These are phyloP conservation scores for Chalciporus piperatus DNA, from an alignment of 768 basidiomycete species.

Conservation along the genomic window DNA sequence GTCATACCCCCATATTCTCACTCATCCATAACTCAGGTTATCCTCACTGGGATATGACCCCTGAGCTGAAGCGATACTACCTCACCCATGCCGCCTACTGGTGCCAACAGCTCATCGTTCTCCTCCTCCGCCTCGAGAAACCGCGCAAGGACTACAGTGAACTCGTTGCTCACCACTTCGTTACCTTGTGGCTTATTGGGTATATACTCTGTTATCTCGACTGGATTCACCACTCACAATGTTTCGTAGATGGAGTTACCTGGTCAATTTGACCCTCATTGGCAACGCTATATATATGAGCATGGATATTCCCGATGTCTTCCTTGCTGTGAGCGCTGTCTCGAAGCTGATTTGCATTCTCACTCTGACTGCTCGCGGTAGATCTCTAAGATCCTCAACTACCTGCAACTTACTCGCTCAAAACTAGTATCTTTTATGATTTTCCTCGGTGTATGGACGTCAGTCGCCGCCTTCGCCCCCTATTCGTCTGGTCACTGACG, in stretches of 20 bases:
- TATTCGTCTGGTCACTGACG: not conserved
- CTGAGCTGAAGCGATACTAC: conserved; percentile 87
- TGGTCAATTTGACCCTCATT: conserved; percentile 77
- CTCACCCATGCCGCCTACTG: conserved; percentile 92
- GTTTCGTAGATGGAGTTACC: conserved; percentile 72
- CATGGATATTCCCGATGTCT: conserved; percentile 94
- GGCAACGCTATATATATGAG: conserved; percentile 92
- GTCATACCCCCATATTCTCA: not conserved
- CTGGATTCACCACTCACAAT: not conserved
- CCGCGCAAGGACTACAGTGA: conserved; percentile 90
- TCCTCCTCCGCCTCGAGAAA: conserved; percentile 85
- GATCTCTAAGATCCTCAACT: conserved; percentile 87
- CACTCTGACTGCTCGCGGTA: conserved; percentile 26
- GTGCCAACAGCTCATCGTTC: conserved; percentile 88
- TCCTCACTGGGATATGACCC: conserved; percentile 86
- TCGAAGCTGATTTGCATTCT: not conserved
- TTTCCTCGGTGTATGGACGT: conserved; percentile 83
- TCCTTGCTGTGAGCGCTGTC: conserved; percentile 65
- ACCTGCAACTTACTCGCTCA: conserved; percentile 64
- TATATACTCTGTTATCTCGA: conserved; percentile 35
- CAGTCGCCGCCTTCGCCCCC: conserved; percentile 30
- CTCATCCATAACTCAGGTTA: conserved; percentile 52
- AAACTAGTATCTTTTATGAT: conserved; percentile 61
- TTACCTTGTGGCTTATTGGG: conserved; percentile 94
- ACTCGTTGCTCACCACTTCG: conserved; percentile 85